Evolutionary conservation across 441 rosid genomes (phyloP), one percentile per base, ranked within the genome.

Genomic region (Biscutella laevigata): DNA sequence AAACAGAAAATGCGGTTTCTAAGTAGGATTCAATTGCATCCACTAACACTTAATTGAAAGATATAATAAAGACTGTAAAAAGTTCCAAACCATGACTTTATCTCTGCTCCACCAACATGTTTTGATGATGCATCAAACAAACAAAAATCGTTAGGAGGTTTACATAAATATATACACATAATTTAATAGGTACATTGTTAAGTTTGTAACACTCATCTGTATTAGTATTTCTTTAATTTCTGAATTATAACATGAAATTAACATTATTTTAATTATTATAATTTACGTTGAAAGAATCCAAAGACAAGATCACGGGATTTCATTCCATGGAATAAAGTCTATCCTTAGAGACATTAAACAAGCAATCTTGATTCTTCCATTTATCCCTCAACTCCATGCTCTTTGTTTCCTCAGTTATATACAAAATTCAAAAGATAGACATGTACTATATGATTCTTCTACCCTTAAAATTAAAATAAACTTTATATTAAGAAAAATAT

Each of bases 231-330:
- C n/a, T 7, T 5, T 11, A 12, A 44, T 14, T 47, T 8, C 6
- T 38, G 8, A 9, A 29, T 29, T 9, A 16, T 8, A 52, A 32
- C 7, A 41, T 41, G n/a, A 32, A 7, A 30, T 17, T 9, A 24
- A 43, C 5, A 3, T 16, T 26, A 53, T 28, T 21, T 21, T n/a
- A 21, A 39, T n/a, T n/a, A n/a, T n/a, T 40, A 39, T 19, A 56
- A 24, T 17, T 34, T 10, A 34, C 6, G 33, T 48, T 56, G 58
- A 41, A 48, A 56, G 46, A 32, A 40, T 57, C 58, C 34, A n/a
- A 57, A 57, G 53, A 57, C 33, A 49, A 26, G 58, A 12, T 49
- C 69, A 57, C 69, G 59, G 45, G 63, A 49, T 64, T 57, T 57
- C 58, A 57, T 64, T 64, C 63, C 40, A 19, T 34, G 46, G 58